A percentile compares a stretch with the other conserved stretches of the same genome.
Conservation (phyloP, 2,329 filamentous ascomycete species). For the Fusarium austroafricanum region DNA sequence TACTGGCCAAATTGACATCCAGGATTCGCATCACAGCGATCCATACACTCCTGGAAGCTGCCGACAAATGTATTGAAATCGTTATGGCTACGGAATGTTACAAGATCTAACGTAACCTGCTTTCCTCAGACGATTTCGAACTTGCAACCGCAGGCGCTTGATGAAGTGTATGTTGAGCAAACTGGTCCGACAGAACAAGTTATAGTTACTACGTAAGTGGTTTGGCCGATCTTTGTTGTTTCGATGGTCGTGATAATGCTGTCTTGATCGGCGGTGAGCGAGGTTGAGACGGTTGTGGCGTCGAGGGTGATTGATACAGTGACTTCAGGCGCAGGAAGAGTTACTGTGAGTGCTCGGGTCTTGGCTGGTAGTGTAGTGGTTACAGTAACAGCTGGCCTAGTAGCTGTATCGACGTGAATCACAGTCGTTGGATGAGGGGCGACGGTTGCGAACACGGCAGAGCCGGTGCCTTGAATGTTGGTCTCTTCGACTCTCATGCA, state of each 20-base stretch:
- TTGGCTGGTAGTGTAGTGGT: not conserved
- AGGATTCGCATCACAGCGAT: not conserved
- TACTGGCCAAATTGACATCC: not conserved
- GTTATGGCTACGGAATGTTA: too few species aligned
- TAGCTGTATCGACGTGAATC: accelerated
- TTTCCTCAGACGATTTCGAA: not conserved
- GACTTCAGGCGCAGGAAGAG: not conserved
- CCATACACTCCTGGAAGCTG: not conserved
- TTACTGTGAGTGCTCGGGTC: not conserved
- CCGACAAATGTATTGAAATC: not conserved
- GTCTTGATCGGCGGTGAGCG: not conserved
- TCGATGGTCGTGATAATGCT: accelerated
- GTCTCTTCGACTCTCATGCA: not conserved
- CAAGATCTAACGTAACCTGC: accelerated
- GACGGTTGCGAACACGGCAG: not conserved
- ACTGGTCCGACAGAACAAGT: conserved; percentile 1
- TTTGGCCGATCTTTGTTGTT: not conserved
- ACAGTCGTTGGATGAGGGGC: not conserved
- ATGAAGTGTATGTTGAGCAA: not conserved
- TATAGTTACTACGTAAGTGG: not conserved
- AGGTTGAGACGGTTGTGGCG: accelerated
- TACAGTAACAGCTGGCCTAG: not conserved
- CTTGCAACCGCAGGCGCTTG: not conserved
- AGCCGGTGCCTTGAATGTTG: not conserved
- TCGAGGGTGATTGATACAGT: not conserved